These are phyloP conservation scores for Fusarium duplospermum DNA, from an alignment of 2,329 filamentous ascomycete genomes.

Conservation along the genomic window DNA sequence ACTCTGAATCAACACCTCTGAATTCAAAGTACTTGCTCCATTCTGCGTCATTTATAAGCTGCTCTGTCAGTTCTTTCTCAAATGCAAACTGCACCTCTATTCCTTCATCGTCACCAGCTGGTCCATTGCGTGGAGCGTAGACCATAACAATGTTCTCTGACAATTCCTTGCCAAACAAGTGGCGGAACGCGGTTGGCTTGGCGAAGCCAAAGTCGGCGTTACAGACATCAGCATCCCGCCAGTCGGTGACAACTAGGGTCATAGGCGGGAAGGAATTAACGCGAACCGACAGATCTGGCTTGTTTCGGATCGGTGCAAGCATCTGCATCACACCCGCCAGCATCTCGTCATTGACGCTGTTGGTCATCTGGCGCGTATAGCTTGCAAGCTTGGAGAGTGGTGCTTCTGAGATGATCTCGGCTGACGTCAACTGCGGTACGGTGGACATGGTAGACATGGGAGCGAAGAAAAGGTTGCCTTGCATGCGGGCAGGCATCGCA, in stretches of 20 bases:
- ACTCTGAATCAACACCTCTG: conserved; percentile 46
- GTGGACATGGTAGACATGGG: conserved; percentile 41
- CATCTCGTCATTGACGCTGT: conserved; percentile 47
- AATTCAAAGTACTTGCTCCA: conserved; percentile 53
- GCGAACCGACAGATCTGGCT: conserved; percentile 48
- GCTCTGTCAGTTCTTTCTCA: conserved; percentile 47
- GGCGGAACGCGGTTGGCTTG: conserved; percentile 47
- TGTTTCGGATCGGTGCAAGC: conserved; percentile 51
- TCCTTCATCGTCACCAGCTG: conserved; percentile 50
- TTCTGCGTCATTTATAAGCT: conserved; percentile 49
- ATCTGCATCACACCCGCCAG: conserved; percentile 44
- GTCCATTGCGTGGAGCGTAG: conserved; percentile 46
- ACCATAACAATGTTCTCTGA: conserved; percentile 42
- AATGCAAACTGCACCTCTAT: conserved; percentile 48
- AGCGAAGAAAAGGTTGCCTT: conserved; percentile 51
- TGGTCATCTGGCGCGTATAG: conserved; percentile 53
- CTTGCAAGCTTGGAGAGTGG: conserved; percentile 50
- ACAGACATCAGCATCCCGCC: conserved; percentile 46
- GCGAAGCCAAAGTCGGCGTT: conserved; percentile 52
- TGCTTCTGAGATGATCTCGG: conserved; percentile 51
- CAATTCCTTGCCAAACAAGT: conserved; percentile 46
- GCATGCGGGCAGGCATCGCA: conserved; percentile 48
- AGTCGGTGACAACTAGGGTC: conserved; percentile 50
- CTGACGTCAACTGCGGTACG: conserved; percentile 45
- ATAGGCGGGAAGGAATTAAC: conserved; percentile 52